Base-by-base conservation (phyloP, 345 rosid species). In the Eucalyptus polybractea region DNA sequence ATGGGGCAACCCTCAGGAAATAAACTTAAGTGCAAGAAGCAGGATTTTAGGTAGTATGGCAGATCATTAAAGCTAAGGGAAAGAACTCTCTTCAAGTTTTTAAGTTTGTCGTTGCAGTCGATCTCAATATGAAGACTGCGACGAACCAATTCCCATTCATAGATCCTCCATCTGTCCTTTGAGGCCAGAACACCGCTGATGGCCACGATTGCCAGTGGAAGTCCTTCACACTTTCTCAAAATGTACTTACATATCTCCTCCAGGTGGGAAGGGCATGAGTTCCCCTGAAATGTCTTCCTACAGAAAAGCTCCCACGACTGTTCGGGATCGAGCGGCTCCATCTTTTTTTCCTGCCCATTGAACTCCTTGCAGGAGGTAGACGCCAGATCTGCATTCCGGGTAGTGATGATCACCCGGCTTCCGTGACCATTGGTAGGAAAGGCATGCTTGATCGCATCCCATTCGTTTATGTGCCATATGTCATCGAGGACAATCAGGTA, bases 181-280 rank as follows among this genome's bases (percentile, higher is more conserved):
- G 93, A 51, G 8, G 94, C 92, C 86, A 93, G 50, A 58, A 91
- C 92, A 13, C 94, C 95, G 29, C 95, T 89, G 49, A 94, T 90
- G 22, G 94, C 93, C 80, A 93, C 92, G 16, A 94, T 93, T 42
- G 95, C 94, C 29, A 94, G 93, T 4, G 93, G 94, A 9, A 94
- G 56, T 27, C 94, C 95, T 37, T 87, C 93, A 29, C 95, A 94
- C 33, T 90, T 94, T 53, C 87, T 87, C 88, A 93, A 87, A 86
- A 94, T 93, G 4, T 53, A 72, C 50, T 37, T 76, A 13, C 92
- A 92, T 8, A 92, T 87, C 22, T 89, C 90, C 69, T 90, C 91
- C 50, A 93, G 80, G 53, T 93, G 81, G n/a, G 90, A 40, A 33
- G 94, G 94, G 80, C 94, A 93, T 4, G 89, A 29, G 76, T 88